Evolutionary conservation across 495 filamentous ascomycete genomes (phyloP).

Genomic region (Aspergillus hancockii): DNA sequence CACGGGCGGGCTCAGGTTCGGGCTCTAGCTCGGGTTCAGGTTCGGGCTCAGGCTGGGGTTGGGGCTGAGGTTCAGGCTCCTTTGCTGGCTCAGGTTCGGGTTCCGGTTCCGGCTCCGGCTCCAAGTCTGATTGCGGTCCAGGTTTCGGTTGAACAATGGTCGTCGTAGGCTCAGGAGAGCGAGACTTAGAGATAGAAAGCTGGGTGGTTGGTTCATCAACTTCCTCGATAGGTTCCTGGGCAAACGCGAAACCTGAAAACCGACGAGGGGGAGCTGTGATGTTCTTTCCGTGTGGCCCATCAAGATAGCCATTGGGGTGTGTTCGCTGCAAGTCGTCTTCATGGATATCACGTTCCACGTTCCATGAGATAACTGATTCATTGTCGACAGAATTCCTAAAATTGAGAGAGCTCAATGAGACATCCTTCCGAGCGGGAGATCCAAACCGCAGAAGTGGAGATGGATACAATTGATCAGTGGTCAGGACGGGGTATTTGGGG

Average conservation of each 20-base stretch:
- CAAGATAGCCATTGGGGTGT: constrained; percentile 27
- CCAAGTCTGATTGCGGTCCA: not conserved
- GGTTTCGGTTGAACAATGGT: not conserved
- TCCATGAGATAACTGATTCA: constrained; percentile 40
- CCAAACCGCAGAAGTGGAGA: constrained; percentile 30
- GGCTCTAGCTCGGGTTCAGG: constrained; percentile 9
- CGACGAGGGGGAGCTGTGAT: constrained; percentile 46
- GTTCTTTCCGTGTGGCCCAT: constrained; percentile 32
- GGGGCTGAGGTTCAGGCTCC: constrained; percentile 7
- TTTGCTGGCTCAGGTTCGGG: constrained; percentile 5
- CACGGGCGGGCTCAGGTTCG: constrained; percentile 1
- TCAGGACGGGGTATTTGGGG: constrained; percentile 25
- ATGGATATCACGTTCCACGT: constrained; percentile 46
- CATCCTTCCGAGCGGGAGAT: constrained; percentile 12
- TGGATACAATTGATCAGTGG: constrained; percentile 34
- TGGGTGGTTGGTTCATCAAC: constrained; percentile 26
- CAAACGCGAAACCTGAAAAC: constrained; percentile 37
- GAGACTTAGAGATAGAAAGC: constrained; percentile 2
- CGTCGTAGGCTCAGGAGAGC: not conserved
- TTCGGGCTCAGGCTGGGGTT: no score
- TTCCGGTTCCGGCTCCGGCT: constrained; percentile 8
- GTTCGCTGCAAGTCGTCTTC: constrained; percentile 42
- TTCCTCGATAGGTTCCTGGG: constrained; percentile 34
- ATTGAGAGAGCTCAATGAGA: constrained; percentile 24
- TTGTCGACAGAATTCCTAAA: constrained; percentile 35